Evolutionary conservation across 352 stramenopile genomes (phyloP).

Genomic region (Salisapilia sapeloensis): DNA sequence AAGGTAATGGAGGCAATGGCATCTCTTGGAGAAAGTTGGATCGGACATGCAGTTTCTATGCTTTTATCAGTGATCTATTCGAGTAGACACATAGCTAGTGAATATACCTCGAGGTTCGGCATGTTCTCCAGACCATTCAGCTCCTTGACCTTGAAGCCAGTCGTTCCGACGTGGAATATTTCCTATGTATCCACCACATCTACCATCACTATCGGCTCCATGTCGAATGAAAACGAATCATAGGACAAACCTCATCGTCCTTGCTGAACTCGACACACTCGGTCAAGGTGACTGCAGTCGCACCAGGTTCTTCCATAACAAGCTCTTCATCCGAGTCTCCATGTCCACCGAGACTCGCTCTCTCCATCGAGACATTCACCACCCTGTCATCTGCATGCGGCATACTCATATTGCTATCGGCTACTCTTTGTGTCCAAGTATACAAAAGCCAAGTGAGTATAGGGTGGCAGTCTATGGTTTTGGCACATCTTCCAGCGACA

Average conservation of each 20-base stretch:
- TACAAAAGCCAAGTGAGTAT: no score
- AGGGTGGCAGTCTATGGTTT: no score
- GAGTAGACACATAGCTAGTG: neutral
- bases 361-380: no score
- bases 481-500: no score
- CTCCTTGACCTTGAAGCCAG: constrained; percentile 57
- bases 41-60: constrained; percentile 42
- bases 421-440: no score
- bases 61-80: neutral
- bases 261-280: constrained; percentile 49
- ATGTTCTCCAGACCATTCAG: constrained; percentile 41
- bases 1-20: constrained; percentile 34
- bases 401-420: no score
- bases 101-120: constrained; percentile 18
- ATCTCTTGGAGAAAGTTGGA: constrained; percentile 76
- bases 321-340: no score
- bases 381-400: no score
- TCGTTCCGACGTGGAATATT: constrained; percentile 70
- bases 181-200: constrained; percentile 12
- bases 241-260: constrained; percentile 18
- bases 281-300: no score
- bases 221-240: neutral
- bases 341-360: no score
- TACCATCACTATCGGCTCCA: neutral
- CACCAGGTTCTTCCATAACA: no score